A percentile compares a stretch with the other conserved stretches of the same genome.
Evolutionary conservation across 352 stramenopile genomes (phyloP).

Genomic region (Pythium catenulatum): DNA sequence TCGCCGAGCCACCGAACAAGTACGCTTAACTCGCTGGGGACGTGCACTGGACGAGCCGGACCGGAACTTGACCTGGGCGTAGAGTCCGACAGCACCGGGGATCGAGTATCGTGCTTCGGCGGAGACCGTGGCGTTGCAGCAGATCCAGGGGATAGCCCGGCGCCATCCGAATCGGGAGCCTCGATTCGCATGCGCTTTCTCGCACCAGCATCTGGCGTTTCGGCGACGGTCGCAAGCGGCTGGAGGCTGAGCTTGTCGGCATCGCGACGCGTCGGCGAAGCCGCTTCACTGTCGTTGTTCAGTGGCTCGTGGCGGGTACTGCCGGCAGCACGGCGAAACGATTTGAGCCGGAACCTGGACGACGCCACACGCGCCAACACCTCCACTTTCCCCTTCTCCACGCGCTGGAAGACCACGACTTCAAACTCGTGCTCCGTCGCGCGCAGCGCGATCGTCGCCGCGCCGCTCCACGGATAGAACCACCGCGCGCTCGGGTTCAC

Average conservation of each 20-base stretch:
- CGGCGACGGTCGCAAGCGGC: no score
- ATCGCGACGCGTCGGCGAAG: no score
- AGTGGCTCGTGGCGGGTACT: neutral
- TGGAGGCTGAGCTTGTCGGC: neutral
- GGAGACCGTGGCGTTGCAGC: no score
- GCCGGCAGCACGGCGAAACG: slow-evolving; percentile 11
- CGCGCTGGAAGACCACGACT: neutral
- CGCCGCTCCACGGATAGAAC: slow-evolving; percentile 31
- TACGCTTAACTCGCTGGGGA: no score
- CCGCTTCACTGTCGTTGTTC: no score
- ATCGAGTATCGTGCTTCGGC: no score
- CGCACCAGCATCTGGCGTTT: no score
- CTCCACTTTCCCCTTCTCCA: neutral
- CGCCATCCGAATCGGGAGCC: no score
- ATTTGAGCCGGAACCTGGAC: slow-evolving; percentile 31
- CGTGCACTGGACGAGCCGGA: neutral
- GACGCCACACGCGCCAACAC: neutral
- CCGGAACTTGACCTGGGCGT: neutral
- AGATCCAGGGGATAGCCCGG: no score
- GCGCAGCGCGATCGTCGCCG: slow-evolving; percentile 1
- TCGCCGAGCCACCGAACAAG: slow-evolving; percentile 13
- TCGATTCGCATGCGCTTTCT: no score
- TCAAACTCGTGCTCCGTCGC: slow-evolving; percentile 15
- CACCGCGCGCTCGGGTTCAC: slow-evolving; percentile 18
- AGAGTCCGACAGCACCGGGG: neutral